phyloP scores from a whole-genome alignment of 352 stramenopile species.

The Phytophthora hibernalis region DNA sequence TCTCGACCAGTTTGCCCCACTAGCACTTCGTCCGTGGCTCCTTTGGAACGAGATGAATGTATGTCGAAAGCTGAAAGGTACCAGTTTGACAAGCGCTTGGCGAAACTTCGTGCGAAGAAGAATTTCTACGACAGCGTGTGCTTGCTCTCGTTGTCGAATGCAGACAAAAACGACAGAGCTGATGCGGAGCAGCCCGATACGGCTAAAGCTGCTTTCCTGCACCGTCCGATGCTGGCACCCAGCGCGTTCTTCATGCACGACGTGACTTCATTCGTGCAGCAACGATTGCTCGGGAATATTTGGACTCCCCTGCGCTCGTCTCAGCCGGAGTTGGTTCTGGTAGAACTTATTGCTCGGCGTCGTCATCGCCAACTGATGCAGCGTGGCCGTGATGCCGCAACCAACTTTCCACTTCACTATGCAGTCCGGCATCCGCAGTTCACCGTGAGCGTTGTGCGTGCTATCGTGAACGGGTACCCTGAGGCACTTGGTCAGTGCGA shows the following conservation, averaged over 20 bases:
- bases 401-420: slow-evolving; percentile 66
- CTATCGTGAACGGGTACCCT: slow-evolving; percentile 47
- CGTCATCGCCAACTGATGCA: slow-evolving; percentile 61
- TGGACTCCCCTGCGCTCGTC: slow-evolving; percentile 49
- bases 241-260: slow-evolving; percentile 57
- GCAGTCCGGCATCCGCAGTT: slow-evolving; percentile 52
- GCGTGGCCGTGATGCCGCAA: slow-evolving; percentile 47
- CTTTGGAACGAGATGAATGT: slow-evolving; percentile 59
- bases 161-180: background rate
- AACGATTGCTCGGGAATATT: slow-evolving; percentile 54
- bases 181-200: background rate
- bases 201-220: slow-evolving; percentile 10
- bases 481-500: slow-evolving; percentile 54
- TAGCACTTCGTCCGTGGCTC: slow-evolving; percentile 36
- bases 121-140: slow-evolving; percentile 47
- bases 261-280: slow-evolving; percentile 48
- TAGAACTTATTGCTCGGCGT: slow-evolving; percentile 58
- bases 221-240: slow-evolving; percentile 33
- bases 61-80: slow-evolving; percentile 50
- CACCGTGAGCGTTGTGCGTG: slow-evolving; percentile 38
- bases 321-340: slow-evolving; percentile 40
- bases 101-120: slow-evolving; percentile 52
- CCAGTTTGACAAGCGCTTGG: slow-evolving; percentile 48
- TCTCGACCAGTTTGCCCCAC: slow-evolving; percentile 51
- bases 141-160: background rate